Base-by-base conservation (phyloP, 2,329 filamentous ascomycete species). In the Aspergillus udagawae region DNA sequence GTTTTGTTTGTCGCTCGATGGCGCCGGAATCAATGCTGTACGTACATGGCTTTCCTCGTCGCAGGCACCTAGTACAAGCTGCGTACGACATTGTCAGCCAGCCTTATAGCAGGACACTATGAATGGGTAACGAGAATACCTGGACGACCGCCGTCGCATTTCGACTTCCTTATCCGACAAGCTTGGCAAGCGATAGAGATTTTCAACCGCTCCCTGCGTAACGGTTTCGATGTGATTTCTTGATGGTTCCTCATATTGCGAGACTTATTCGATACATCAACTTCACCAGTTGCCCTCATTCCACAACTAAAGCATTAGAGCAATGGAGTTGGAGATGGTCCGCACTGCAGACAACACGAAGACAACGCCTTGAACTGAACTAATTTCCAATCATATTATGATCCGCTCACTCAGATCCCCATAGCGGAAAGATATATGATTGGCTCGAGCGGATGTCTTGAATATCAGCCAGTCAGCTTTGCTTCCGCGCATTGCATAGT, bases 81-180 rank as follows among this genome's bases (percentile, higher is more conserved):
- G 41, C 42, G 9, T 38, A 27, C 12, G 28, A 21, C 12, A 42
- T 20, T 42, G 4, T 42, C 41, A n/a, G 41, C 21, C 41, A 42
- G 38, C 10, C 29, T 32, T 2, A 32, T 14, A 32, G 29, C 4
- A 32, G 12, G 4, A n/a, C n/a, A 8, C 10, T 20, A n/a, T 42
- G 4, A 21, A 49, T 27, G n/a, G 6, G 35, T 10, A n/a, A n/a
- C 17, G 48, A 23, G 38, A 27, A 29, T 61, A 63, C 61, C 57
- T 5, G 60, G 62, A 17, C 57, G 60, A 32, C 42, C 20, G 9
- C 63, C 63, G 29, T 64, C 61, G 21, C 63, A 64, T 58, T 64
- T 64, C 10, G 49, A 28, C 52, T 64, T 64, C 14, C 63, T 57
- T 28, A 44, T 54, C 4, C 63, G 63, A 51, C 63, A 64, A 10